A percentile compares a stretch with the other conserved stretches of the same genome.
These are phyloP conservation scores for Withania somnifera DNA, from an alignment of 305 asterid species.

Conservation along the genomic window DNA sequence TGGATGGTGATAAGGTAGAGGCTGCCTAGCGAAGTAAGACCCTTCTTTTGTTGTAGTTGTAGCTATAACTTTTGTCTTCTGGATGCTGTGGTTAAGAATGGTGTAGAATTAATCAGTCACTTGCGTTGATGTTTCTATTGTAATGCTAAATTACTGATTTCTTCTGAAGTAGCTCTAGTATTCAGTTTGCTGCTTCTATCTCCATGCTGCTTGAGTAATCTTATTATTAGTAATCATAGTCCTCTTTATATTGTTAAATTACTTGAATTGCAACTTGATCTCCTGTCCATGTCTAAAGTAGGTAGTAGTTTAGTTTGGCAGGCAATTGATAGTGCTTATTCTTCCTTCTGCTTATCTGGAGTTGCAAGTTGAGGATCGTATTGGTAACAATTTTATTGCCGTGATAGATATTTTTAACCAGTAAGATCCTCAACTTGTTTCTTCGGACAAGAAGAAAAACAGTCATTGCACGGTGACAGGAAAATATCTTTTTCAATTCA, in stretches of 20 bases:
- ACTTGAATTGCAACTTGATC: not conserved
- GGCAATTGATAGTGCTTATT: not conserved
- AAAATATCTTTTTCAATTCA: not conserved
- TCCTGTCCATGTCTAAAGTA: not conserved
- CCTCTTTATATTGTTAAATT: too few relatives aligned
- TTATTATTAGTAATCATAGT: not conserved
- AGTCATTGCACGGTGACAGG: not conserved
- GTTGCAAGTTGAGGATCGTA: not conserved
- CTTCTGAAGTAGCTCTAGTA: constrained; percentile 1
- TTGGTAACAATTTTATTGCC: not conserved
- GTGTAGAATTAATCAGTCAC: not conserved
- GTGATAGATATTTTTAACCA: too few relatives aligned
- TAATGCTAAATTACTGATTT: not conserved
- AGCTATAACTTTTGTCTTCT: constrained; percentile 6
- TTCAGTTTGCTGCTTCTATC: not conserved
- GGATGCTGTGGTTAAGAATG: constrained; percentile 9
- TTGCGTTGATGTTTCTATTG: not conserved
- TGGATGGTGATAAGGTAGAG: constrained; percentile 75
- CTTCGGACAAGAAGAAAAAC: not conserved
- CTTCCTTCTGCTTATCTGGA: not conserved
- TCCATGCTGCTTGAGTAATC: not conserved
- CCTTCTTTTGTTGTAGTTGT: constrained; percentile 27
- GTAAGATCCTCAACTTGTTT: not conserved
- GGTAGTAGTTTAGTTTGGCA: not conserved
- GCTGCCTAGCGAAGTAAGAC: constrained; percentile 43